Base-by-base conservation (phyloP, 2,329 filamentous ascomycete genomes). In the Apiospora pterosperma region DNA sequence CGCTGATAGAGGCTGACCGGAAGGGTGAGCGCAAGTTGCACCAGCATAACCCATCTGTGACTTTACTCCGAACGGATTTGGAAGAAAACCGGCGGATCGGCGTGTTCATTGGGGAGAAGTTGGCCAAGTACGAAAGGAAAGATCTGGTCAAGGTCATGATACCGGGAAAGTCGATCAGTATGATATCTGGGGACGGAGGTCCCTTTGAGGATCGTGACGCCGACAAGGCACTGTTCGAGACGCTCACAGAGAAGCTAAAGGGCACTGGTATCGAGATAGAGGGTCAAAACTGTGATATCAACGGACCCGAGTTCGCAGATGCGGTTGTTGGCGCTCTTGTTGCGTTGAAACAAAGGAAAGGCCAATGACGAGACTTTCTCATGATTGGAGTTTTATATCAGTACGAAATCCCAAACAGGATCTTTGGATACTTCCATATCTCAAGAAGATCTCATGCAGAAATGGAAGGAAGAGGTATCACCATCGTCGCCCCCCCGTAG, bases 41-140 rank as follows among this genome's bases (percentile, higher is more conserved):
- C 68, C 84, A 87, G 70, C 90, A 92, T 71, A 92, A 92, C 70
- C 82, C 87, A 0, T 81, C 82, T 0, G 85, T 91, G 0, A 92
- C 90, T 0, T 71, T 92, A 36, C 86, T 92, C 82, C 78, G 90
- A 25, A 89, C 89, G 0, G 87, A 80, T 0, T 70, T 75, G n/a
- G 80, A 84, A 1, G 89, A 92, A 71, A 86, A 84, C 66, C 68
- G 64, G 28, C 72, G 78, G 52, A 80, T 91, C n/a, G 88, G 85
- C 1, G 69, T 72, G 0, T 85, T 86, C 61, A 84, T 92, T 48
- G 82, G 80, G 0, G 70, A 74, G 12, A 88, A 88, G 71, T 74
- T 91, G 41, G 70, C 70, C 0, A 72, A 76, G 60, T 76, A 79
- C 0, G 76, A 67, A n/a, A 69, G 77, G 19, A 78, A 79, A 11